Conservation (phyloP, 2,329 filamentous ascomycete genomes). For the Ascochyta fabae region DNA sequence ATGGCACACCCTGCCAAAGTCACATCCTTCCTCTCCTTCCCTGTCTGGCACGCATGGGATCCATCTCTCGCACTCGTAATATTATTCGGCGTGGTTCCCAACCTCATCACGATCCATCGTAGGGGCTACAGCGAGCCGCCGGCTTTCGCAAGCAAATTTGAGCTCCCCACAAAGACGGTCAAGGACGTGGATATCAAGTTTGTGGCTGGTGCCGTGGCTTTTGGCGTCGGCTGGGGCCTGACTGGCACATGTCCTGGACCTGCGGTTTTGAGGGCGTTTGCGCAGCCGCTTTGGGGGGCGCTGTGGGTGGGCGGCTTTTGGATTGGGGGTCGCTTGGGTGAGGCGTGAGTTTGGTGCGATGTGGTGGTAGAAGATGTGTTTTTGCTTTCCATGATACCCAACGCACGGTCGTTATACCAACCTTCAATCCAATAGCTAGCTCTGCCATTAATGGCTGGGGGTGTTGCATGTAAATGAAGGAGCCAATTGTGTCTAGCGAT, state of each 20-base stretch:
- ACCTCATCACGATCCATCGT: conserved; percentile 45
- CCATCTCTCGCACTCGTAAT: conserved; percentile 59
- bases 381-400: not conserved
- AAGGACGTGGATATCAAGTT: conserved; percentile 58
- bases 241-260: conserved; percentile 61
- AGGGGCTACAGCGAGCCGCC: conserved; percentile 46
- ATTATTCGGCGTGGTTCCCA: conserved; percentile 58
- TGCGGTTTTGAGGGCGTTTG: conserved; percentile 54
- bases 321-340: conserved; percentile 41
- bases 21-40: conserved; percentile 57
- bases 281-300: conserved; percentile 57
- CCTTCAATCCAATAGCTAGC: too few relatives aligned
- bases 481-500: not conserved
- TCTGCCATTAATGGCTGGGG: too few relatives aligned
- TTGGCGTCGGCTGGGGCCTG: conserved; percentile 61
- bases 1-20: conserved; percentile 61
- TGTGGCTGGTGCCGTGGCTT: conserved; percentile 54
- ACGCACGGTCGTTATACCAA: too few relatives aligned
- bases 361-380: not conserved
- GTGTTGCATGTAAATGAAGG: too few relatives aligned
- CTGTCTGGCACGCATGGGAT: conserved; percentile 54
- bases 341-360: not conserved
- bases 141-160: conserved; percentile 51
- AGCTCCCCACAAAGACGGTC: conserved; percentile 54
- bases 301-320: conserved; percentile 57